These are phyloP conservation scores for Adansonia rubrostipa DNA, from an alignment of 441 rosid genomes.

Conservation along the genomic window DNA sequence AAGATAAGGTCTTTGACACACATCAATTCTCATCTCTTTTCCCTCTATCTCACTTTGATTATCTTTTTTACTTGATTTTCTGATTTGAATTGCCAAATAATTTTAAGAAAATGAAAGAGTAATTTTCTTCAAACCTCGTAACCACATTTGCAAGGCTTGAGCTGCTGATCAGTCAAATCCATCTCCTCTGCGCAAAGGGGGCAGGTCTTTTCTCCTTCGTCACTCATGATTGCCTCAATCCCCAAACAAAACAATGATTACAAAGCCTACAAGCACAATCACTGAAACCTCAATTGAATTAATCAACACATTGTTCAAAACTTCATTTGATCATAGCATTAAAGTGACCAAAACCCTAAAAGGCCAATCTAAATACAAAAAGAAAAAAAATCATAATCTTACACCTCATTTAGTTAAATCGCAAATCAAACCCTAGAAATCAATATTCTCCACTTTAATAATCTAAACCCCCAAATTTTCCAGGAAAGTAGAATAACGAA, in stretches of 20 bases:
- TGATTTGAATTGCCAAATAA: neutral
- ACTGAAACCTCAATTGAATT: neutral
- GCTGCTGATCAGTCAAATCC: conserved; percentile 94
- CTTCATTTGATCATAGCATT: neutral
- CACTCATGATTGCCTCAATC: conserved; percentile 68
- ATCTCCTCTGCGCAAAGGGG: conserved; percentile 94
- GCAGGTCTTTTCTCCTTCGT: conserved; percentile 85
- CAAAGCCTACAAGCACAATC: neutral
- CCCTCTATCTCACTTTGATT: neutral
- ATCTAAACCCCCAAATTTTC: conserved; percentile 4
- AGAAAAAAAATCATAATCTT: conserved; percentile 11
- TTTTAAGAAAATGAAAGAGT: neutral
- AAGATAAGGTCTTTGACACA: conserved; percentile 33
- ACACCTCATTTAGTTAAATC: neutral
- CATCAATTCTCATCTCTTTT: neutral
- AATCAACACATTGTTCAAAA: neutral
- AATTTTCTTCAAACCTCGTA: conserved; percentile 60
- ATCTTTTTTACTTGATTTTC: neutral
- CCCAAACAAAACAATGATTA: neutral
- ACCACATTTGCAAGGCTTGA: conserved; percentile 97
- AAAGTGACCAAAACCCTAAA: conserved; percentile 16
- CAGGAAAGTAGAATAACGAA: neutral
- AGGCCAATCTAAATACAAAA: conserved; percentile 14
- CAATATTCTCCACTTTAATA: conserved; percentile 18
- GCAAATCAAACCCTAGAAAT: conserved; percentile 30